Evolutionary conservation across 495 filamentous ascomycete species (phyloP).

Genomic region (Penicillium alfredii): DNA sequence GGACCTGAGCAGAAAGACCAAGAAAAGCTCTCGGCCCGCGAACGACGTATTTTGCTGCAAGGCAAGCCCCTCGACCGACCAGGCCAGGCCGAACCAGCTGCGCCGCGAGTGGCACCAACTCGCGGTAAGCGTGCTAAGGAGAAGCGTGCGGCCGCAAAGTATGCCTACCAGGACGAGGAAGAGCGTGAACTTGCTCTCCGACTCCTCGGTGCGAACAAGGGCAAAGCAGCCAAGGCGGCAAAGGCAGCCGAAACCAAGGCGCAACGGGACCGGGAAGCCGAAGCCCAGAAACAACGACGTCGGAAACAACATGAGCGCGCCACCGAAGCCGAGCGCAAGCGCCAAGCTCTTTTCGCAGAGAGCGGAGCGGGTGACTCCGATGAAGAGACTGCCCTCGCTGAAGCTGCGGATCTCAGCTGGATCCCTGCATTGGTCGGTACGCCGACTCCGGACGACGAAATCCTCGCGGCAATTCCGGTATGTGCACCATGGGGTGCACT

Average conservation of each 20-base stretch:
- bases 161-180: conserved; percentile 91
- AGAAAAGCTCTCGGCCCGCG: conserved; percentile 46
- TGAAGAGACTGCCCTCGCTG: conserved; percentile 42
- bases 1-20: conserved; percentile 18
- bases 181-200: conserved; percentile 78
- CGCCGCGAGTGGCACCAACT: conserved; percentile 35
- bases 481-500: conserved; percentile 88
- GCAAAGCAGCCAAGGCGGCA: conserved; percentile 44
- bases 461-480: conserved; percentile 82
- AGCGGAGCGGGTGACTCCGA: conserved; percentile 53
- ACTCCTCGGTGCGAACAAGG: conserved; percentile 67
- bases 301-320: conserved; percentile 71
- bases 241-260: conserved; percentile 46
- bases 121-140: conserved; percentile 80
- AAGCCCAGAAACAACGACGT: conserved; percentile 62
- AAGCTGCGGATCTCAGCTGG: conserved; percentile 45
- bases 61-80: conserved; percentile 28
- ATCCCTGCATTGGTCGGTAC: conserved; percentile 73
- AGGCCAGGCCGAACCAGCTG: conserved; percentile 8
- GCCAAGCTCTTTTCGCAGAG: conserved; percentile 52
- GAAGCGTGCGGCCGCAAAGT: conserved; percentile 85
- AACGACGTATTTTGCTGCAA: conserved; percentile 45
- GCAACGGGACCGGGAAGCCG: conserved; percentile 54
- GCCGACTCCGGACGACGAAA: conserved; percentile 74
- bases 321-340: conserved; percentile 52